Conservation (phyloP, 495 filamentous ascomycete species). For the Bryoglossum gracile region DNA sequence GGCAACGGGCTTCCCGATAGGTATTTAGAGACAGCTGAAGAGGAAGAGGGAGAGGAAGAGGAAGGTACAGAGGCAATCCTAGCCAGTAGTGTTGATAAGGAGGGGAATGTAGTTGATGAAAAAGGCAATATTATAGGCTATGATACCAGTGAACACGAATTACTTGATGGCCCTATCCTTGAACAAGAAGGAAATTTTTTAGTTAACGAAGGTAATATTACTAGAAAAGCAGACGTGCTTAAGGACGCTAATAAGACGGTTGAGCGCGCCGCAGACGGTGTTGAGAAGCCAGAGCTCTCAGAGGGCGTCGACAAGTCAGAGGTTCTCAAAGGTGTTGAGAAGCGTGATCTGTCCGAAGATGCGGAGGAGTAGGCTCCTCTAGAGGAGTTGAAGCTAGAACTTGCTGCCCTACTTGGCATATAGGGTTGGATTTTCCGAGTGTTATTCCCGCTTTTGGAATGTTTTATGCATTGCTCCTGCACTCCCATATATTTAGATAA, state of each 20-base stretch:
- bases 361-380: too few relatives aligned
- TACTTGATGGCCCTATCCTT: conserved; percentile 48
- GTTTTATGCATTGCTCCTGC: too few relatives aligned
- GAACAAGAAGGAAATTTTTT: conserved; percentile 76
- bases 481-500: too few relatives aligned
- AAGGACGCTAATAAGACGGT: conserved; percentile 20
- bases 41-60: conserved; percentile 15
- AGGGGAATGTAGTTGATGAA: conserved; percentile 63
- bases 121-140: conserved; percentile 67
- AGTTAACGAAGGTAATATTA: conserved; percentile 69
- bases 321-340: too few relatives aligned
- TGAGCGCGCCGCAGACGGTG: conserved; percentile 10
- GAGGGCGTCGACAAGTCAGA: too few relatives aligned
- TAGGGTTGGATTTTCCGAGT: too few relatives aligned
- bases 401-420: too few relatives aligned
- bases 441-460: too few relatives aligned
- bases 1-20: too few relatives aligned
- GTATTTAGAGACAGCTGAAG: conserved; percentile 11
- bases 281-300: conserved; percentile 22
- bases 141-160: conserved; percentile 39
- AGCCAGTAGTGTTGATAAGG: conserved; percentile 56
- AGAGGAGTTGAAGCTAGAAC: too few relatives aligned
- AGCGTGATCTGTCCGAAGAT: too few relatives aligned
- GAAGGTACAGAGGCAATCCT: conserved; percentile 10
- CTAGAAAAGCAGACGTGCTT: conserved; percentile 54